Conservation (phyloP, 2,329 filamentous ascomycete genomes). For the Trichoderma aggressivum region DNA sequence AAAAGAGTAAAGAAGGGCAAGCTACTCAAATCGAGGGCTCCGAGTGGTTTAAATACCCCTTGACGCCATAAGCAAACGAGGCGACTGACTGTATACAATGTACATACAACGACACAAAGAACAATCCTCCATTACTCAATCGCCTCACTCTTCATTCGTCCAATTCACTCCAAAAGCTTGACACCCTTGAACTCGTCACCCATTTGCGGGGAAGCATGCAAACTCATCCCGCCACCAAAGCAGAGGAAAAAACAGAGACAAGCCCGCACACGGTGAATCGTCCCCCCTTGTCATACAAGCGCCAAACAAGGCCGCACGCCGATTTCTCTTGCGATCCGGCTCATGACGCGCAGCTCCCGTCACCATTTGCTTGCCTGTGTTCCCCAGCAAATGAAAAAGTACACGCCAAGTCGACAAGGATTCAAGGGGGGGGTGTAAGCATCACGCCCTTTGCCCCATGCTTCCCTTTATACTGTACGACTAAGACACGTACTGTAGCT, state of each 20-base stretch:
- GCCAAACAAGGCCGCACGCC: not conserved
- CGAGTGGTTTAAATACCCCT: not conserved
- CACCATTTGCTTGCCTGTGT: not conserved
- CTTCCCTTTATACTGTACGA: not conserved
- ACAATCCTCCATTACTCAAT: not conserved
- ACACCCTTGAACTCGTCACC: not conserved
- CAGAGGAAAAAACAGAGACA: not conserved
- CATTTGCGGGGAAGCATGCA: not conserved
- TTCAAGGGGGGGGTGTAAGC: not conserved
- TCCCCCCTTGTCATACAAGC: not conserved
- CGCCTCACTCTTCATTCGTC: not conserved
- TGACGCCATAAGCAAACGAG: not conserved
- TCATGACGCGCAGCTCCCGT: conserved; percentile 13
- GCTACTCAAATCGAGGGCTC: not conserved
- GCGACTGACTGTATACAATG: not conserved
- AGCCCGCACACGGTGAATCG: not conserved
- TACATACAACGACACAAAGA: not conserved
- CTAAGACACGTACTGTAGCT: not conserved
- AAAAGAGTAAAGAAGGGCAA: not conserved
- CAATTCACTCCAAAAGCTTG: not conserved
- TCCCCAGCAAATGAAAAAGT: not conserved
- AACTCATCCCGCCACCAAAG: not conserved
- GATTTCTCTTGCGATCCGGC: not conserved
- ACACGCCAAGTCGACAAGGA: not conserved
- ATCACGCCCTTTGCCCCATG: not conserved